phyloP scores from a whole-genome alignment of 176 grass and related monocot species.

The Puccinellia tenuiflora region DNA sequence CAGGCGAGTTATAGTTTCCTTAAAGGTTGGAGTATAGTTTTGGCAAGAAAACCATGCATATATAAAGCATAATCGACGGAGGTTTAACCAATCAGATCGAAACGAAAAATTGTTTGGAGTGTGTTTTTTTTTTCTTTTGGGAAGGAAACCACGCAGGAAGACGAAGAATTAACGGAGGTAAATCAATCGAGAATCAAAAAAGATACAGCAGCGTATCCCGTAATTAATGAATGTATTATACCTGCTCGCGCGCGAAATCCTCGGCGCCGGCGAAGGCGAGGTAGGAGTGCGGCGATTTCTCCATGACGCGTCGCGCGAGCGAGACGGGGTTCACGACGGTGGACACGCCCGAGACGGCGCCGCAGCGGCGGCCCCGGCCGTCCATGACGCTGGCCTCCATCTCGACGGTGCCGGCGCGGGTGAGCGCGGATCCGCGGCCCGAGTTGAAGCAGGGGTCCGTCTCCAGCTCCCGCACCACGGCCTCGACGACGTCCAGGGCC shows the following conservation, averaged over 20 bases:
- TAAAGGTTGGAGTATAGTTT: not conserved
- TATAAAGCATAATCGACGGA: no score
- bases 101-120: no score
- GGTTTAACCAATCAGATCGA: no score
- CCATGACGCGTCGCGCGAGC: slow-evolving; percentile 78
- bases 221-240: not conserved
- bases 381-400: slow-evolving; percentile 99
- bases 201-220: not conserved
- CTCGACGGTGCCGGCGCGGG: slow-evolving; percentile 73
- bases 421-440: slow-evolving; percentile 72
- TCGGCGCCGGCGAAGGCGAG: slow-evolving; percentile 90
- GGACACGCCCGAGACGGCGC: slow-evolving; percentile 79
- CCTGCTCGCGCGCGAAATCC: slow-evolving; percentile 84
- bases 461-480: slow-evolving; percentile 84
- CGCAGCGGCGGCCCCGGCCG: slow-evolving; percentile 69
- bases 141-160: slow-evolving; percentile 16
- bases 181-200: not conserved
- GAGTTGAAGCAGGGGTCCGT: slow-evolving; percentile 91
- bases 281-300: slow-evolving; percentile 84
- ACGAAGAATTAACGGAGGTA: not conserved
- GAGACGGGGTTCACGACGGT: slow-evolving; percentile 87
- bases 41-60: not conserved
- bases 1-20: not conserved
- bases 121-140: no score
- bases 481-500: slow-evolving; percentile 67